A percentile compares a stretch with the other conserved stretches of the same genome.
Conservation (phyloP, 2,329 filamentous ascomycete species). For the Leptographium flavum region DNA sequence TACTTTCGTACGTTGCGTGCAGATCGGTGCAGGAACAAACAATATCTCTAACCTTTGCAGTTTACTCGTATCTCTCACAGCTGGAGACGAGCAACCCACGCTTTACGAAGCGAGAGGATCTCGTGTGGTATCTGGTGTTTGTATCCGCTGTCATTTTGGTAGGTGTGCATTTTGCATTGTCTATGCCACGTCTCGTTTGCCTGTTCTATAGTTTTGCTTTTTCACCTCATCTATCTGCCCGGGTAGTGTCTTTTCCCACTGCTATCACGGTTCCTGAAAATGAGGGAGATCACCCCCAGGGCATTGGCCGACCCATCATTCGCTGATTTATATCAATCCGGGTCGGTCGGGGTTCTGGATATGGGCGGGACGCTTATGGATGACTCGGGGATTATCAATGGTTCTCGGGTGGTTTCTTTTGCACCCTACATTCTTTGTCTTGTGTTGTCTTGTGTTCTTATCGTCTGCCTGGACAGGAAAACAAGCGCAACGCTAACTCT, state of each 20-base stretch:
- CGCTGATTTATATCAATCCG: constrained; percentile 31
- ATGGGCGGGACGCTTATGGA: constrained; percentile 63
- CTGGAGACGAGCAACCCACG: constrained; percentile 59
- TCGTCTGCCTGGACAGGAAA: too few species aligned
- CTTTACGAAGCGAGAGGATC: constrained; percentile 62
- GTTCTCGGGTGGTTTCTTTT: constrained; percentile 42
- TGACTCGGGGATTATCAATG: constrained; percentile 45
- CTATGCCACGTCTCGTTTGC: neutral
- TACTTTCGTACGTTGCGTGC: constrained; percentile 44
- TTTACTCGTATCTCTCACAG: constrained; percentile 64
- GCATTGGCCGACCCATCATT: constrained; percentile 49
- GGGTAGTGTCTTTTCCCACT: constrained; percentile 53
- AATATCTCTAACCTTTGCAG: constrained; percentile 16
- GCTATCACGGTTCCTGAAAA: constrained; percentile 74
- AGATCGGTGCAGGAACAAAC: neutral
- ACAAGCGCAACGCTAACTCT: constrained; percentile 10
- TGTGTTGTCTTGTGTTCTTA: neutral
- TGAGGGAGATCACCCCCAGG: constrained; percentile 67
- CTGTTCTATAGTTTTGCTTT: constrained; percentile 1
- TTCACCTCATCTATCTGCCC: constrained; percentile 59
- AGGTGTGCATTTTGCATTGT: constrained; percentile 29
- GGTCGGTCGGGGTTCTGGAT: constrained; percentile 50
- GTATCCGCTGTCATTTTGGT: constrained; percentile 60
- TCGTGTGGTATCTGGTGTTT: constrained; percentile 69
- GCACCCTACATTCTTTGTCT: constrained; percentile 41